Evolutionary conservation across 2,329 filamentous ascomycete genomes (phyloP), one percentile per base, ranked within the genome.

Genomic region (Sporothrix brasiliensis): DNA sequence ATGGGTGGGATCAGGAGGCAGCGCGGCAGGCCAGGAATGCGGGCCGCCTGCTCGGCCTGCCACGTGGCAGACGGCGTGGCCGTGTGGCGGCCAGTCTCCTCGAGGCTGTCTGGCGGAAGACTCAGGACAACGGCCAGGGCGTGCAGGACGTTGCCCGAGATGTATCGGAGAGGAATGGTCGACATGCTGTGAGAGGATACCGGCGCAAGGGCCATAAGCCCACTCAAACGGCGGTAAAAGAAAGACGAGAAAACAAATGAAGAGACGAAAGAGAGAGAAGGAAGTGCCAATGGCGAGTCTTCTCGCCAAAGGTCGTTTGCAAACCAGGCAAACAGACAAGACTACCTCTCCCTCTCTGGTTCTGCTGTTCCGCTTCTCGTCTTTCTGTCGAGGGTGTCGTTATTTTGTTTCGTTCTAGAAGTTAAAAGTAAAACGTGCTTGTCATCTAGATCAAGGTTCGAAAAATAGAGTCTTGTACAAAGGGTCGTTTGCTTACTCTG

Each of bases 31-130:
- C 44, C 67, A 4, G 67, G n/a, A 5, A 72, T 49, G 16, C 56
- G 68, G n/a, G 24, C n/a, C 47, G 65, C 67, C 52, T 75, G 74
- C 9, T 69, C 58, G 9, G 52, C 44, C 16, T 69, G 68, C 74
- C 74, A 75, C 4, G 4, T 16, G 2, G 47, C n/a, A 0, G 71
- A 60, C 1, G 72, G 72, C 2, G 11, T 27, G 24, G 63, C 67
- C 30, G 13, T 58, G 16, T 67, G 58, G 39, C 10, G 21, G 24
- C 49, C 56, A 6, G 30, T 30, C 5, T 11, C 13, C 16, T 21
- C 49, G 63, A 66, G 63, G 9, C 47, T n/a, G 47, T 66, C 63
- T 9, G 69, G 58, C 6, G 68, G 65, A 24, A 73, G 21, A 5
- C 24, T 53, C 19, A 74, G 41, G 14, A 71, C 58, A 2, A 19